phyloP scores from a whole-genome alignment of 805 yeast genomes.

The Candida maltosa region DNA sequence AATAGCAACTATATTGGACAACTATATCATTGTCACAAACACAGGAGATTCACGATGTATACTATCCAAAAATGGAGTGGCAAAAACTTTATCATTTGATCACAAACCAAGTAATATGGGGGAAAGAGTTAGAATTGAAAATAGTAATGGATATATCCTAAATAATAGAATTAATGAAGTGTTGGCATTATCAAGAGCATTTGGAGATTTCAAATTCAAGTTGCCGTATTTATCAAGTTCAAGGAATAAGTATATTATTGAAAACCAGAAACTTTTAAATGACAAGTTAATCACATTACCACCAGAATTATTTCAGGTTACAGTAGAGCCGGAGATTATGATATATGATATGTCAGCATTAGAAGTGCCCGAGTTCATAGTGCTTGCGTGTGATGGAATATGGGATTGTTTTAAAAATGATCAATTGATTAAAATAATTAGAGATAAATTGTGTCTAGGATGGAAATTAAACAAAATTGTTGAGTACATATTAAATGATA shows the following conservation, averaged over 20 bases:
- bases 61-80: conserved; percentile 54
- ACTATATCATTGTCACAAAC: conserved; percentile 55
- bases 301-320: conserved; percentile 42
- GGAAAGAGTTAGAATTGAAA: conserved; percentile 41
- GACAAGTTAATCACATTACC: conserved; percentile 32
- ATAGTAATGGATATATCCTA: conserved; percentile 35
- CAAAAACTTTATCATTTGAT: conserved; percentile 49
- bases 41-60: conserved; percentile 77
- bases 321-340: conserved; percentile 41
- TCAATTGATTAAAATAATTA: conserved; percentile 49
- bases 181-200: conserved; percentile 41
- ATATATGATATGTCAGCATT: conserved; percentile 26
- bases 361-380: conserved; percentile 32
- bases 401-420: conserved; percentile 53
- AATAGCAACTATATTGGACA: conserved; percentile 26
- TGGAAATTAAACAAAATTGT: conserved; percentile 56
- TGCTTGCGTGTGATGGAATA: conserved; percentile 45
- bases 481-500: conserved; percentile 58
- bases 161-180: conserved; percentile 40
- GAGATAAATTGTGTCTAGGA: conserved; percentile 57
- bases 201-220: conserved; percentile 43
- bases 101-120: conserved; percentile 44
- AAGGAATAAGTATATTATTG: conserved; percentile 29
- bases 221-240: conserved; percentile 29
- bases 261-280: conserved; percentile 16